Evolutionary conservation across 495 filamentous ascomycete species (phyloP).

Genomic region (Clohesyomyces aquaticus): DNA sequence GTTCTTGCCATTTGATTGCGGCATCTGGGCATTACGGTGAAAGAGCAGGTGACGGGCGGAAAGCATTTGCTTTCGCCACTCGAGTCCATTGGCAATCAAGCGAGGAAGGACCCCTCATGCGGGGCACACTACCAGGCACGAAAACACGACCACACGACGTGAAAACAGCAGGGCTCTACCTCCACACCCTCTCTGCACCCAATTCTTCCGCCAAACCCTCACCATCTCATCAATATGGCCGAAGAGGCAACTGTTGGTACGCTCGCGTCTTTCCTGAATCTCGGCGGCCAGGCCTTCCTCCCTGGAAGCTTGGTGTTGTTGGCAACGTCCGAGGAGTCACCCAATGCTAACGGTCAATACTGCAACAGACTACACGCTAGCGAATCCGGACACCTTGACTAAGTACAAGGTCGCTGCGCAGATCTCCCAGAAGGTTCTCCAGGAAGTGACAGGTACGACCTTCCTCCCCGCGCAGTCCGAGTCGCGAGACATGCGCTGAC

Average conservation of each 20-base stretch:
- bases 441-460: slow-evolving; percentile 73
- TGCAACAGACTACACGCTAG: slow-evolving; percentile 81
- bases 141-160: not conserved
- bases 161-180: slow-evolving; percentile 14
- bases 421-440: slow-evolving; percentile 93
- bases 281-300: not conserved
- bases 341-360: slow-evolving; percentile 16
- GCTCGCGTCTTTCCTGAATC: not conserved
- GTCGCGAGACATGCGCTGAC: slow-evolving; percentile 15
- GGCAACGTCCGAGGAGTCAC: slow-evolving; percentile 14
- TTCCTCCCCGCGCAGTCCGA: not conserved
- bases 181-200: not conserved
- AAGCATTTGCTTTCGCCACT: not conserved
- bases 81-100: slow-evolving; percentile 12
- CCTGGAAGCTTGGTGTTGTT: not conserved
- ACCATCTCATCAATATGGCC: slow-evolving; percentile 38
- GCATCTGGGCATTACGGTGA: not conserved
- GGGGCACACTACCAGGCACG: slow-evolving; percentile 9
- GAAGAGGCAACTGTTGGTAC: slow-evolving; percentile 41
- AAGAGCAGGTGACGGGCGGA: not conserved
- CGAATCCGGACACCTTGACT: slow-evolving; percentile 95
- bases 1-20: too few species aligned
- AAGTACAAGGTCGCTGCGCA: slow-evolving; percentile 97
- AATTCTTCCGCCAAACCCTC: slow-evolving; percentile 1
- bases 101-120: slow-evolving; percentile 15